These are phyloP conservation scores for Datura wrightii DNA, from an alignment of 257 asterid species.

Conservation along the genomic window DNA sequence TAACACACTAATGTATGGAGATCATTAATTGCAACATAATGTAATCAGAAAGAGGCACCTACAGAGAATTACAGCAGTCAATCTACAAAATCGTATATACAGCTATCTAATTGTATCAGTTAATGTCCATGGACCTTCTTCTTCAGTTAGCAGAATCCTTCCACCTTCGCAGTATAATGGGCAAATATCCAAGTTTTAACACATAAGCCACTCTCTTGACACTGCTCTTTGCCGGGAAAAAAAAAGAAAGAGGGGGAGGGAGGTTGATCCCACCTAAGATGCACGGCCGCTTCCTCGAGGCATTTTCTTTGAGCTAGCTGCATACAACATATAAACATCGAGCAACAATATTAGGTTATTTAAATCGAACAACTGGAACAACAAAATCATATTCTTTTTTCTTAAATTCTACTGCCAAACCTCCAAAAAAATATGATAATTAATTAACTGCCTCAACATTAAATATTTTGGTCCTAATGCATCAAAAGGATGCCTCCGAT, in stretches of 20 bases:
- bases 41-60: not conserved
- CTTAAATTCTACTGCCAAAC: constrained; percentile 18
- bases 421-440: not conserved
- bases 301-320: constrained; percentile 79
- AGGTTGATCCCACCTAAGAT: constrained; percentile 46
- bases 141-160: constrained; percentile 9
- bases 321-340: constrained; percentile 27
- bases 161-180: not conserved
- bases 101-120: constrained; percentile 17
- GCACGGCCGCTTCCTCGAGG: constrained; percentile 93
- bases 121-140: not conserved
- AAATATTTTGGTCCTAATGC: constrained; percentile 9
- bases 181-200: not conserved
- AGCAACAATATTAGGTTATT: not conserved
- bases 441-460: not conserved
- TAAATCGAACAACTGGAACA: not conserved
- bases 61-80: not conserved
- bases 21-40: not conserved
- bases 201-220: not conserved
- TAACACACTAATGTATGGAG: not conserved
- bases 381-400: not conserved
- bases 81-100: constrained; percentile 31
- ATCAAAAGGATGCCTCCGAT: not conserved
- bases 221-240: not conserved
- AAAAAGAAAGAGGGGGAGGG: too few relatives aligned